phyloP scores from a whole-genome alignment of 805 yeast genomes.

The Metschnikowia drakensbergensis region DNA sequence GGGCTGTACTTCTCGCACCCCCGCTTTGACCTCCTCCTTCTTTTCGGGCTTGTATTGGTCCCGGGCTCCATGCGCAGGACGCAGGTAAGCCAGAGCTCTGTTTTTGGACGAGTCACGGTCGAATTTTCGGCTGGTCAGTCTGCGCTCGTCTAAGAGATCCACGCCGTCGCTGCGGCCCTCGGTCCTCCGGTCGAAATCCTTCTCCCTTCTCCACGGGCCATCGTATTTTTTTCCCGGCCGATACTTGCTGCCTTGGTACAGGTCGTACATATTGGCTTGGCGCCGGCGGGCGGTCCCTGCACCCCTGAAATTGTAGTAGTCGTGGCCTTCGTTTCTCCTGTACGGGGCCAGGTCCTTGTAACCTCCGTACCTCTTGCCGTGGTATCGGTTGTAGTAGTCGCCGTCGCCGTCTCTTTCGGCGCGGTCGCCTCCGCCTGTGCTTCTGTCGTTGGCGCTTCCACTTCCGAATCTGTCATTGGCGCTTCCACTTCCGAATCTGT shows the following conservation, averaged over 20 bases:
- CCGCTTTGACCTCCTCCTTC: background rate
- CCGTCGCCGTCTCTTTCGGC: background rate
- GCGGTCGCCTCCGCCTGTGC: too few species aligned
- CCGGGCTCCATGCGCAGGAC: background rate
- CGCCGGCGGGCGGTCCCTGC: constrained; percentile 6
- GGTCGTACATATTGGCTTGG: constrained; percentile 6
- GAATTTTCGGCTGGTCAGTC: constrained; percentile 9
- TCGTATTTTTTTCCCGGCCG: constrained; percentile 6
- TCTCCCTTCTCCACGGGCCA: background rate
- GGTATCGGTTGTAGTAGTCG: constrained; percentile 7
- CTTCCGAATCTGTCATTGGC: background rate
- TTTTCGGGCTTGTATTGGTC: background rate
- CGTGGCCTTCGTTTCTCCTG: constrained; percentile 10
- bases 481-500: too few species aligned
- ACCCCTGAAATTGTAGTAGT: constrained; percentile 13
- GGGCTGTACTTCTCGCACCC: too few species aligned
- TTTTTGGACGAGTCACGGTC: constrained; percentile 3
- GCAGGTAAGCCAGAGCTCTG: background rate
- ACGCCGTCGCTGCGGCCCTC: background rate
- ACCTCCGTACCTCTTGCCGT: constrained; percentile 7
- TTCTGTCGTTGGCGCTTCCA: background rate
- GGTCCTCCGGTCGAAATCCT: constrained; percentile 1
- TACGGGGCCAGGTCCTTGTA: background rate
- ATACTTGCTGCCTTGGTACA: constrained; percentile 17
- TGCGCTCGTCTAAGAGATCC: constrained; percentile 7